Percentiles rank a stretch among this genome's conserved stretches.
phyloP scores from a whole-genome alignment of 1,139 yeast species.

The Kodamaea sp. region DNA sequence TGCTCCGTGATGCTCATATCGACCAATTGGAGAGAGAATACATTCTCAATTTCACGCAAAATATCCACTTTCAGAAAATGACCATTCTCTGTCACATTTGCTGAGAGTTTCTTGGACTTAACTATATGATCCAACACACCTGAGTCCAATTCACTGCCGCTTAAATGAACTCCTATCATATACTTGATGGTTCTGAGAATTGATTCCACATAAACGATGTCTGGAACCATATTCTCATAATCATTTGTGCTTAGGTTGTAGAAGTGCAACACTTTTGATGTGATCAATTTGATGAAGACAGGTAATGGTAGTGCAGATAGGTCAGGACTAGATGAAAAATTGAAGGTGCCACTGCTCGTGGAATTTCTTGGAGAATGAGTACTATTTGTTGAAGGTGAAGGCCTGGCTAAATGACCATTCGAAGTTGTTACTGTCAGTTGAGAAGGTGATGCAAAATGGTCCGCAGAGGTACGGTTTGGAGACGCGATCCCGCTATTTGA shows the following conservation, averaged over 20 bases:
- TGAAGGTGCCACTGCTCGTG: slow-evolving; percentile 24
- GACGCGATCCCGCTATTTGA: slow-evolving; percentile 10
- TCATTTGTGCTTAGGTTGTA: slow-evolving; percentile 63
- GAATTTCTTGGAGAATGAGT: slow-evolving; percentile 37
- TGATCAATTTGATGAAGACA: slow-evolving; percentile 50
- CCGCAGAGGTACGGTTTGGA: slow-evolving; percentile 22
- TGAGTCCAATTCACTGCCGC: slow-evolving; percentile 41
- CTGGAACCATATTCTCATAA: slow-evolving; percentile 80
- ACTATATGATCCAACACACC: slow-evolving; percentile 15
- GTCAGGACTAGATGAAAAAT: slow-evolving; percentile 25
- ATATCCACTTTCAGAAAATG: slow-evolving; percentile 38
- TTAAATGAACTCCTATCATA: slow-evolving; percentile 52
- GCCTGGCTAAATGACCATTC: slow-evolving; percentile 4
- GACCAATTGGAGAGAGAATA: slow-evolving; percentile 38
- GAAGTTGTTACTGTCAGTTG: slow-evolving; percentile 1
- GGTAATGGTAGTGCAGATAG: slow-evolving; percentile 34
- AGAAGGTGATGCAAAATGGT: slow-evolving; percentile 11
- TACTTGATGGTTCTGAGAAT: slow-evolving; percentile 64
- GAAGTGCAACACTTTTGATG: slow-evolving; percentile 51
- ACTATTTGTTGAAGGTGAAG: slow-evolving; percentile 4
- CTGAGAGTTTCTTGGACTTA: slow-evolving; percentile 14
- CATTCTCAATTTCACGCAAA: slow-evolving; percentile 50
- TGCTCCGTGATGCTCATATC: slow-evolving; percentile 55
- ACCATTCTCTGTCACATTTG: slow-evolving; percentile 26
- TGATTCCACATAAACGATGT: slow-evolving; percentile 74